phyloP scores from a whole-genome alignment of 352 stramenopile genomes.

The Pseudoperonospora humuli region DNA sequence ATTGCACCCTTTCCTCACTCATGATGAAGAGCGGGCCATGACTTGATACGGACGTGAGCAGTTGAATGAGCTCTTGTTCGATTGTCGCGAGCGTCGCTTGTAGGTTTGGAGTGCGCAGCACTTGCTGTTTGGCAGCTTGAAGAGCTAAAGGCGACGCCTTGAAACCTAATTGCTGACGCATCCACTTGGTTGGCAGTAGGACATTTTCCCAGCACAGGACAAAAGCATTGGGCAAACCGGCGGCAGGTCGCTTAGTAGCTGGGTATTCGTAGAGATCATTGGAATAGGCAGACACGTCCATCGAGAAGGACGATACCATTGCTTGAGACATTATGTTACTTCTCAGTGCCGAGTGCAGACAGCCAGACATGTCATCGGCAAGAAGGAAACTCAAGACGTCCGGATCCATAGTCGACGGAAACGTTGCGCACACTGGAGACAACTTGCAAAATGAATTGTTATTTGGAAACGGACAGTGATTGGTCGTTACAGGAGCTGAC shows the following conservation, averaged over 20 bases:
- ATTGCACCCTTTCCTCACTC: constrained; percentile 52
- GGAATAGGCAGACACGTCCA: constrained; percentile 49
- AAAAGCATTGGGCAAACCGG: constrained; percentile 41
- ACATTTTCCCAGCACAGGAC: constrained; percentile 69
- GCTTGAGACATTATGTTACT: constrained; percentile 34
- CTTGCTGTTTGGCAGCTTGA: constrained; percentile 39
- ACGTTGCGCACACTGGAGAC: background rate
- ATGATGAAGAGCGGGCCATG: constrained; percentile 57
- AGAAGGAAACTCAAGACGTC: constrained; percentile 27
- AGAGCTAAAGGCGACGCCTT: constrained; percentile 32
- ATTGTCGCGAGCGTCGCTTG: constrained; percentile 44
- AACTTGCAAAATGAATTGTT: constrained; percentile 15
- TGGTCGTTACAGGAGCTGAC: too few relatives aligned
- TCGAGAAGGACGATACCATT: constrained; percentile 55
- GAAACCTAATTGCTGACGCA: constrained; percentile 44
- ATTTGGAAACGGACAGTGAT: too few relatives aligned
- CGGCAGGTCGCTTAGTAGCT: constrained; percentile 13
- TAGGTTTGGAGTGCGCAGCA: constrained; percentile 36
- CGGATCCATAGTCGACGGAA: constrained; percentile 16
- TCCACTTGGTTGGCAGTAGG: constrained; percentile 51
- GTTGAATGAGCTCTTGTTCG: constrained; percentile 44
- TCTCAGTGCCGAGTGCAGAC: background rate
- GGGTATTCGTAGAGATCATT: constrained; percentile 52
- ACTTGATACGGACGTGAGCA: constrained; percentile 40
- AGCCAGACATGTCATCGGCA: constrained; percentile 5